A percentile compares a stretch with the other conserved stretches of the same genome.
Evolutionary conservation across 306 rosid genomes (phyloP).

Genomic region (Spatholobus suberectus): DNA sequence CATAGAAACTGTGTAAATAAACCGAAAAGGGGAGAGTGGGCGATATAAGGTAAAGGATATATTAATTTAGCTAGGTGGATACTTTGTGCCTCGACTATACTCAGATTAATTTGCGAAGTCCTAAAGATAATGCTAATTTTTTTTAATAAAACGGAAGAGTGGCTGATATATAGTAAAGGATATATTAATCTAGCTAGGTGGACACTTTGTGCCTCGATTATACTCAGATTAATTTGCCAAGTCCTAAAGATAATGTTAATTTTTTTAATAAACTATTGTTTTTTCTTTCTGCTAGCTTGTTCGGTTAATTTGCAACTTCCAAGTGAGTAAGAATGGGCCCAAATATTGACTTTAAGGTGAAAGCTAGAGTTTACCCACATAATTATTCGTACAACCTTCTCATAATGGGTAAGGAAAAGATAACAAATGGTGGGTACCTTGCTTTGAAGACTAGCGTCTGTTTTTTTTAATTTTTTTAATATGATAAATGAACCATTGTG

Average conservation of each 20-base stretch:
- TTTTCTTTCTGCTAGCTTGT: too few species aligned
- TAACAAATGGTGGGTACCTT: slow-evolving; percentile 37
- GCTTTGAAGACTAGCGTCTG: slow-evolving; percentile 10
- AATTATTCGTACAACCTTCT: slow-evolving; percentile 3
- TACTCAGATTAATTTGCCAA: too few species aligned
- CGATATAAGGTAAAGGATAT: not conserved
- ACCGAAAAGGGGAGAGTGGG: not conserved
- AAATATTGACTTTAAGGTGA: slow-evolving; percentile 4
- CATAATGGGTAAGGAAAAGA: slow-evolving; percentile 15
- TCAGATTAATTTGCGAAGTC: not conserved
- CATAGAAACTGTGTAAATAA: not conserved
- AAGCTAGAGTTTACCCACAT: slow-evolving; percentile 35
- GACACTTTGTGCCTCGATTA: not conserved
- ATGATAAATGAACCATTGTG: not conserved
- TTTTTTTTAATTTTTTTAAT: not conserved
- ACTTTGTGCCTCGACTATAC: not conserved
- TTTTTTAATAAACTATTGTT: too few species aligned
- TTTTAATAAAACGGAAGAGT: too few species aligned
- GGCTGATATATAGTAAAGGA: not conserved
- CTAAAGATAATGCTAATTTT: not conserved
- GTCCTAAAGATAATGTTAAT: too few species aligned
- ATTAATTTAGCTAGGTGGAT: not conserved
- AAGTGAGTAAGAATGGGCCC: not conserved
- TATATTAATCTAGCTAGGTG: not conserved
- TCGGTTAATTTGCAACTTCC: not conserved